phyloP scores from a whole-genome alignment of 441 rosid species.

The Brassica hybrid region DNA sequence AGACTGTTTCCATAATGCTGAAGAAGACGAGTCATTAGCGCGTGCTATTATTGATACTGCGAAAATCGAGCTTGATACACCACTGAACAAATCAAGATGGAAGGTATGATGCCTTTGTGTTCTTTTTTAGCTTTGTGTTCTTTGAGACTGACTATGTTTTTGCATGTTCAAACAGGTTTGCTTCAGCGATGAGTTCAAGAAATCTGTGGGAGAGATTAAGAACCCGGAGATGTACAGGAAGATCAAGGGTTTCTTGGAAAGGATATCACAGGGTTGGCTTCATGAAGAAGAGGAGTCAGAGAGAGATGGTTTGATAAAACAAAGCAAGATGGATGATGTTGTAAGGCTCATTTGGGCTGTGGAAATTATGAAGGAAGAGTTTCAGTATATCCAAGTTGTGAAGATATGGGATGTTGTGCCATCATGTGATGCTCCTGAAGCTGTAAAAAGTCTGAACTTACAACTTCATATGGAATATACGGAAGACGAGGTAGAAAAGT shows the following conservation, averaged over 20 bases:
- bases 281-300: constrained; percentile 14
- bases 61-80: constrained; percentile 37
- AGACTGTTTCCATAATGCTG: constrained; percentile 46
- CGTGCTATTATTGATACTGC: constrained; percentile 42
- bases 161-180: constrained; percentile 37
- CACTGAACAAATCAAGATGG: constrained; percentile 45
- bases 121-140: neutral
- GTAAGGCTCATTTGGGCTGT: constrained; percentile 40
- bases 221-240: constrained; percentile 5
- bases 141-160: neutral
- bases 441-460: constrained; percentile 24
- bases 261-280: constrained; percentile 54
- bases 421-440: constrained; percentile 21
- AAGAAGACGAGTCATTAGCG: constrained; percentile 45
- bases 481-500: constrained; percentile 15
- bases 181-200: constrained; percentile 45
- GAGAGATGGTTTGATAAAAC: constrained; percentile 19
- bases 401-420: neutral
- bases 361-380: constrained; percentile 33
- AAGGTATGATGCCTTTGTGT: constrained; percentile 39
- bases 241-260: constrained; percentile 30
- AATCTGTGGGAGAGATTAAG: constrained; percentile 37
- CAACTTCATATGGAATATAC: constrained; percentile 25
- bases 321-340: constrained; percentile 28
- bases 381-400: constrained; percentile 34